A percentile compares a stretch with the other conserved stretches of the same genome.
These are phyloP conservation scores for Jamesozyma gamospora DNA, from an alignment of 805 yeast genomes.

Conservation along the genomic window DNA sequence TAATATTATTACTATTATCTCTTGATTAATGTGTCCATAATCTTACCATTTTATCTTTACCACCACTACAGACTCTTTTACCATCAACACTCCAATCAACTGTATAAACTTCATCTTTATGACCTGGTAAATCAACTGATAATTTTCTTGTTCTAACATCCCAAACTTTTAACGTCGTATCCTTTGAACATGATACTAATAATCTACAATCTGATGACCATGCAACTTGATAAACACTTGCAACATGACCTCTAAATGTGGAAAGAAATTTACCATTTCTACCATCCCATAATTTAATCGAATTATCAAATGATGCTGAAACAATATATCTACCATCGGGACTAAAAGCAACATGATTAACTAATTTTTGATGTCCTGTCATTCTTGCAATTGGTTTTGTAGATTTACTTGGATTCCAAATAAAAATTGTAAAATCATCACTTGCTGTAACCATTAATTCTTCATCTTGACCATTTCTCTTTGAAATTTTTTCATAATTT, in stretches of 20 bases:
- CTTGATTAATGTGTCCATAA: conserved; percentile 81
- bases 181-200: conserved; percentile 88
- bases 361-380: conserved; percentile 97
- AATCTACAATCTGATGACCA: conserved; percentile 95
- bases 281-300: conserved; percentile 95
- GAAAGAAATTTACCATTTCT: conserved; percentile 80
- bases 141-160: conserved; percentile 80
- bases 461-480: conserved; percentile 48
- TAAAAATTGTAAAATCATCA: conserved; percentile 95
- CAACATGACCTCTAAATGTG: conserved; percentile 93
- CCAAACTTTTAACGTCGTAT: conserved; percentile 94
- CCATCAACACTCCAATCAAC: conserved; percentile 99
- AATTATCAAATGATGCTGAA: conserved; percentile 90
- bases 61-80: conserved; percentile 89
- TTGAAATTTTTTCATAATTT: conserved; percentile 49
- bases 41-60: conserved; percentile 89
- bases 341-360: conserved; percentile 89
- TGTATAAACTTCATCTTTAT: conserved; percentile 88
- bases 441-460: conserved; percentile 91
- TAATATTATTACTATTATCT: no score
- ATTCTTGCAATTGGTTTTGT: conserved; percentile 81
- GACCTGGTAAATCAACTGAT: conserved; percentile 89
- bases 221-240: conserved; percentile 93
- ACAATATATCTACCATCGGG: conserved; percentile 91
- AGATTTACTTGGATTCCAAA: conserved; percentile 84